Base-by-base conservation (phyloP, 768 basidiomycete genomes). In the Gymnopilus junonius region DNA sequence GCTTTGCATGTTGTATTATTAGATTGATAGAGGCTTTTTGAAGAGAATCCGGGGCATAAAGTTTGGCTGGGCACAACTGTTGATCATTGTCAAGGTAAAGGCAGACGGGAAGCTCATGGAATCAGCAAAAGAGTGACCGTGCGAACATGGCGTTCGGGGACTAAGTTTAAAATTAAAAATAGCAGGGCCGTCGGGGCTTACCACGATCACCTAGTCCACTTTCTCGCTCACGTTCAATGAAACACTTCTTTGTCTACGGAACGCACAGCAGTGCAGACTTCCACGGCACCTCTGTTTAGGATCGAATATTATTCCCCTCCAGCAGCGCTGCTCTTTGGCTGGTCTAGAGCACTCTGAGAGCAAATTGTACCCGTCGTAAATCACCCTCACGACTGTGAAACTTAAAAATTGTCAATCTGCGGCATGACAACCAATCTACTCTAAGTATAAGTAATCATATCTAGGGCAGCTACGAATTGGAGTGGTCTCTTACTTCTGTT, bases 381-480 rank as follows among this genome's bases (percentile, higher is more conserved):
- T 40, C 25, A 39, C 54, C 37, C 21, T 55, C 53, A 23, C 53
- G 35, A 54, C 21, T 35, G 35, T 54, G 37, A 23, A 54, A 17
- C 7, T 32, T n/a, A n/a, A 32, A 31, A 55, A 29, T 40, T 23
- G 61, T 55, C 45, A 27, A 32, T 27, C 55, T 31, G 46, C 32
- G 25, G 58, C 56, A 40, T 62, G 48, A 58, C 56, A 37, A 58
- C 62, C 56, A 25, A 29, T 42, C 23, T 31, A 43, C 37, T 40
- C 46, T 39, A 53, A 58, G 56, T 35, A 42, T 58, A 31, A n/a
- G n/a, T n/a, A n/a, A 45, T 43, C 31, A 45, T 63, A 50, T 57
- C 45, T 39, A 45, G 51, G 55, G 45, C 56, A n/a, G 56, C 55
- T 46, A 65, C 64, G 54, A 61, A 65, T 58, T 50, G 60, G 64